Percentiles rank a stretch among this genome's conserved stretches.
phyloP scores from a whole-genome alignment of 116 monocot species.

The Cymodocea nodosa region DNA sequence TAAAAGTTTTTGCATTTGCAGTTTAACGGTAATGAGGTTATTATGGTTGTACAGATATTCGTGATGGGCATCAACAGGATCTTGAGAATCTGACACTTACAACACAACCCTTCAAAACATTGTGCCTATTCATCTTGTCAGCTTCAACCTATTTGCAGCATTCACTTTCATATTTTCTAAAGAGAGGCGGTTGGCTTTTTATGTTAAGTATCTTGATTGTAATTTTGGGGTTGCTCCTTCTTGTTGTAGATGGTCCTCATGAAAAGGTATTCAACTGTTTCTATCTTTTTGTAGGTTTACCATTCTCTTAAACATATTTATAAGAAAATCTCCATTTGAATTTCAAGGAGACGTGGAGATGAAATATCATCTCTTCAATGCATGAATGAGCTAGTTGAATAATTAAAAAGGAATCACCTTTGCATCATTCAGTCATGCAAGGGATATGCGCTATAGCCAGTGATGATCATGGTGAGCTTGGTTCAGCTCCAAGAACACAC shows the following conservation, averaged over 20 bases:
- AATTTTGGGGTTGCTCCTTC: slow-evolving; percentile 19
- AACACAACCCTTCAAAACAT: slow-evolving; percentile 48
- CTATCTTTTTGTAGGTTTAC: neutral
- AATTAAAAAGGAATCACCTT: too few relatives aligned
- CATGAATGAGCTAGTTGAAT: too few relatives aligned
- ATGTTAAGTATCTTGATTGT: slow-evolving; percentile 18
- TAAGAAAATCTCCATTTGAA: too few relatives aligned
- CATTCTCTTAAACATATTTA: too few relatives aligned
- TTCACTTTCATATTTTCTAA: slow-evolving; percentile 28
- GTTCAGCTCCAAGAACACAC: too few relatives aligned
- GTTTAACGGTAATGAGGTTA: neutral
- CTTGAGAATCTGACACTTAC: slow-evolving; percentile 47
- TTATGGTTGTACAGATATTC: slow-evolving; percentile 29
- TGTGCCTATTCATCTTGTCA: slow-evolving; percentile 40
- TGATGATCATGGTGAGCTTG: too few relatives aligned
- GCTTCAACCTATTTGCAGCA: slow-evolving; percentile 24
- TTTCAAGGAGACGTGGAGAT: too few relatives aligned
- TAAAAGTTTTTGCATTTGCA: neutral
- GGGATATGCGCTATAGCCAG: too few relatives aligned
- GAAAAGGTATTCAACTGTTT: slow-evolving; percentile 34
- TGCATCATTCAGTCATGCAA: too few relatives aligned
- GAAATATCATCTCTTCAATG: too few relatives aligned
- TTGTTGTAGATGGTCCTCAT: slow-evolving; percentile 32
- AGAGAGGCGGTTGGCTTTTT: slow-evolving; percentile 30
- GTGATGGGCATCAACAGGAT: slow-evolving; percentile 32